Evolutionary conservation across 2,329 filamentous ascomycete genomes (phyloP).

Genomic region (Cercospora zeae-maydis): DNA sequence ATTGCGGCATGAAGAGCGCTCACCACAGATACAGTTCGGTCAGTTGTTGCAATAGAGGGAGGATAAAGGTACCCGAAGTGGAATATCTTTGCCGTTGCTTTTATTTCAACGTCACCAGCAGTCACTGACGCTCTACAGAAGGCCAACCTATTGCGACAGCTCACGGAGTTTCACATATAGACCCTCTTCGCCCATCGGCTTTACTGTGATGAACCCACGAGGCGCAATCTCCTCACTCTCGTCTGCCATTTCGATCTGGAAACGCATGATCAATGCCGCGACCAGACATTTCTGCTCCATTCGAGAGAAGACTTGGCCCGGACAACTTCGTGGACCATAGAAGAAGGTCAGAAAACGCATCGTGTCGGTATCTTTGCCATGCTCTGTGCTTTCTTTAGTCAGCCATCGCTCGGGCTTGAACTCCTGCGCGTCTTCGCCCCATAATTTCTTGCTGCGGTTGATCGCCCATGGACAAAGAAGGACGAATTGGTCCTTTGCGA

Average conservation of each 20-base stretch:
- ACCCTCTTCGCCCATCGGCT: constrained; percentile 19
- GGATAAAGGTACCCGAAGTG: too few relatives aligned
- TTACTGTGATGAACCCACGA: constrained; percentile 22
- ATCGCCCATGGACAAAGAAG: constrained; percentile 41
- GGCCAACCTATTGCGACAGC: not conserved
- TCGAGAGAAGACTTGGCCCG: constrained; percentile 32
- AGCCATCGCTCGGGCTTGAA: constrained; percentile 47
- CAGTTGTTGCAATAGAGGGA: too few relatives aligned
- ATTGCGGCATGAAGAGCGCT: too few relatives aligned
- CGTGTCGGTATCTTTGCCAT: constrained; percentile 61
- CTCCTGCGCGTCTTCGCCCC: constrained; percentile 40
- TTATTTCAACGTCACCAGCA: not conserved
- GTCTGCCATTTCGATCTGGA: constrained; percentile 24
- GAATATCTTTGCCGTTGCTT: not conserved
- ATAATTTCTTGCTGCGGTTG: constrained; percentile 41
- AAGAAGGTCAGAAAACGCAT: constrained; percentile 42
- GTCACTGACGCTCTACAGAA: too few relatives aligned
- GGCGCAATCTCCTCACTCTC: constrained; percentile 22
- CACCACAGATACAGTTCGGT: too few relatives aligned
- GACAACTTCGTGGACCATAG: constrained; percentile 37
- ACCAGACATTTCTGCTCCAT: constrained; percentile 30
- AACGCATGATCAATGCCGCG: constrained; percentile 26
- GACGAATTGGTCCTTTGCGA: constrained; percentile 16
- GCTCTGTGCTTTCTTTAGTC: constrained; percentile 13
- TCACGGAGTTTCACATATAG: constrained; percentile 13